phyloP scores from a whole-genome alignment of 2,329 filamentous ascomycete species.

The Alternaria triticimaculans region DNA sequence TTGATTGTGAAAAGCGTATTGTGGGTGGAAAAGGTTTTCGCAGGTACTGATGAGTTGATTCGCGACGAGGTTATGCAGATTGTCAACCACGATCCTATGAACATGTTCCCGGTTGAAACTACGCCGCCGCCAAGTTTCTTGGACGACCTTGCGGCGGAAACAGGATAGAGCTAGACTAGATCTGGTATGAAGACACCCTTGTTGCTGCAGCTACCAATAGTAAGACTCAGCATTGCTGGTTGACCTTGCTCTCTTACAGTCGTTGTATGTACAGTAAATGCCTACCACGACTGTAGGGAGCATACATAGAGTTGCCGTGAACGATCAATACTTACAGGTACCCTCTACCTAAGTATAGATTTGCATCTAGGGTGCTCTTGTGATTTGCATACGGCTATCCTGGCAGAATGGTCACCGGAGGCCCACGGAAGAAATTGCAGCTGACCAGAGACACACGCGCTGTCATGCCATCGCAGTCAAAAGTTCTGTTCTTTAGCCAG shows the following conservation, averaged over 20 bases:
- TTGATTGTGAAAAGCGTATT: slow-evolving; percentile 33
- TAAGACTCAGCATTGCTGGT: neutral
- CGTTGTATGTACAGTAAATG: neutral
- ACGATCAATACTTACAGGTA: neutral
- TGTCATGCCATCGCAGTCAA: neutral
- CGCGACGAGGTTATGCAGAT: slow-evolving; percentile 36
- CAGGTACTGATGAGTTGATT: slow-evolving; percentile 29
- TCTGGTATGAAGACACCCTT: slow-evolving; percentile 16
- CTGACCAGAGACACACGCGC: neutral
- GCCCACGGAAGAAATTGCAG: neutral
- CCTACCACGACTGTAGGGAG: neutral
- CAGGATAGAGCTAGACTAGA: slow-evolving; percentile 17
- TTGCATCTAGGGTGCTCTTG: neutral
- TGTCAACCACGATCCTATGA: slow-evolving; percentile 13
- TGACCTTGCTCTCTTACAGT: neutral
- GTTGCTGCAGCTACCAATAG: slow-evolving; percentile 14
- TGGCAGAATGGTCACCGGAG: neutral
- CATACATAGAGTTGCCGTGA: neutral
- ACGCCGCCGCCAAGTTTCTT: slow-evolving; percentile 3
- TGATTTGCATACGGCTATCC: neutral
- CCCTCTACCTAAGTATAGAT: neutral
- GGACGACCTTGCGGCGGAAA: slow-evolving; percentile 10
- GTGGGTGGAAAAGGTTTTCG: slow-evolving; percentile 40
- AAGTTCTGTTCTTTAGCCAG: neutral
- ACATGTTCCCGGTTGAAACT: slow-evolving; percentile 5